phyloP scores from a whole-genome alignment of 768 basidiomycete genomes.

The Sporobolomyces roseus region DNA sequence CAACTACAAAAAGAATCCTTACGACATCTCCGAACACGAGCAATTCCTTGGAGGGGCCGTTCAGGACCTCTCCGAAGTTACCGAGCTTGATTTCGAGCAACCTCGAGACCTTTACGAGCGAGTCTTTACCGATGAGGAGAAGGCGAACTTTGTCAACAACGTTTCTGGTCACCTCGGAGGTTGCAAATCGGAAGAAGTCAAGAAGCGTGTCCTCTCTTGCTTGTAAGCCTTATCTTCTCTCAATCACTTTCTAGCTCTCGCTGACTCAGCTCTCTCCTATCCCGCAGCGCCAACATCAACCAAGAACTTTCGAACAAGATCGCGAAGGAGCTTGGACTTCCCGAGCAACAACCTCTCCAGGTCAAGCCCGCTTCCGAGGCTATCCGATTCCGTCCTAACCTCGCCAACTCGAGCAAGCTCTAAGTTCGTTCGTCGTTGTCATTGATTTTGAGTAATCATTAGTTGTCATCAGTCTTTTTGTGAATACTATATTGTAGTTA shows the following conservation, averaged over 20 bases:
- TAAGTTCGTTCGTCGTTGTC: background rate
- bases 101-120: slow-evolving; percentile 49
- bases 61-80: slow-evolving; percentile 59
- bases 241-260: background rate
- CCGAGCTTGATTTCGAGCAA: slow-evolving; percentile 57
- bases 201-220: slow-evolving; percentile 52
- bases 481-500: no score
- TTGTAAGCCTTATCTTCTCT: slow-evolving; percentile 50
- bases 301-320: slow-evolving; percentile 70
- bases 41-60: slow-evolving; percentile 65
- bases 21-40: slow-evolving; percentile 58
- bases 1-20: slow-evolving; percentile 54
- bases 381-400: slow-evolving; percentile 31
- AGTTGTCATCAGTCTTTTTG: no score
- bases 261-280: background rate
- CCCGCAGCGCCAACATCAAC: slow-evolving; percentile 55
- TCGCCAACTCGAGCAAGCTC: background rate
- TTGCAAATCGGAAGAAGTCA: slow-evolving; percentile 46
- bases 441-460: no score
- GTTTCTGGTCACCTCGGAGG: slow-evolving; percentile 50
- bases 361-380: slow-evolving; percentile 31
- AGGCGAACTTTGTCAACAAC: slow-evolving; percentile 50
- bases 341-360: slow-evolving; percentile 21
- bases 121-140: slow-evolving; percentile 49
- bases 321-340: slow-evolving; percentile 65